phyloP scores from a whole-genome alignment of 805 yeast genomes.

The Candida anglica region DNA sequence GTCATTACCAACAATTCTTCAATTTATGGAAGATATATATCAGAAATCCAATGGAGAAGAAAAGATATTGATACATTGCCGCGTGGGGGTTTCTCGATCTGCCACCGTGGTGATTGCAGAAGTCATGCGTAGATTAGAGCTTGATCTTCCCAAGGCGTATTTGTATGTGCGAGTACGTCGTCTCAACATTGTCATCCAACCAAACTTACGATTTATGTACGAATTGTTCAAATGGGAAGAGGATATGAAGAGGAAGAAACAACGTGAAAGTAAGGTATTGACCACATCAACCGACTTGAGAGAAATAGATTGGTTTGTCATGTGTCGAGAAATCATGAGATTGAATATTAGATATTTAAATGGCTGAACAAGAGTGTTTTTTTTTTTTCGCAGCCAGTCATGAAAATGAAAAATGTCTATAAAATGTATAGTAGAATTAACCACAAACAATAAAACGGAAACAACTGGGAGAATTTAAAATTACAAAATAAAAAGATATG shows the following conservation, averaged over 20 bases:
- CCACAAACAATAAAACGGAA: no score
- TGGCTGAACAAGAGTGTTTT: no score
- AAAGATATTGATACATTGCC: slow-evolving; percentile 73
- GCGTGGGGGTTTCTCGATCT: slow-evolving; percentile 92
- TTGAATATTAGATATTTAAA: slow-evolving; percentile 66
- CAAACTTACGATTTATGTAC: slow-evolving; percentile 87
- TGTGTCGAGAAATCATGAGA: slow-evolving; percentile 78
- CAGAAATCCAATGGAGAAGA: slow-evolving; percentile 17
- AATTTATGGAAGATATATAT: slow-evolving; percentile 50
- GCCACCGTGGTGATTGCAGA: slow-evolving; percentile 96
- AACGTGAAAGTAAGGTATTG: slow-evolving; percentile 5
- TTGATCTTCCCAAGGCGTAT: slow-evolving; percentile 75
- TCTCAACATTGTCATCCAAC: slow-evolving; percentile 89
- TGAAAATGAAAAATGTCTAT: no score
- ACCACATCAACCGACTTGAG: slow-evolving; percentile 29
- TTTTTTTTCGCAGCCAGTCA: no score
- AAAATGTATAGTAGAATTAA: no score
- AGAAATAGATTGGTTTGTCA: slow-evolving; percentile 82
- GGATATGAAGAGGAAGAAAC: slow-evolving; percentile 14
- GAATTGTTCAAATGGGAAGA: slow-evolving; percentile 64
- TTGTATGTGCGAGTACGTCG: slow-evolving; percentile 85
- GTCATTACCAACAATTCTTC: slow-evolving; percentile 59
- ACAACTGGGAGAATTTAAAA: no score
- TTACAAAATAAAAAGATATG: no score
- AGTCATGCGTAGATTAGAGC: slow-evolving; percentile 71